Conservation (phyloP, 1,284 basidiomycete species). For the Tremellales sp. region DNA sequence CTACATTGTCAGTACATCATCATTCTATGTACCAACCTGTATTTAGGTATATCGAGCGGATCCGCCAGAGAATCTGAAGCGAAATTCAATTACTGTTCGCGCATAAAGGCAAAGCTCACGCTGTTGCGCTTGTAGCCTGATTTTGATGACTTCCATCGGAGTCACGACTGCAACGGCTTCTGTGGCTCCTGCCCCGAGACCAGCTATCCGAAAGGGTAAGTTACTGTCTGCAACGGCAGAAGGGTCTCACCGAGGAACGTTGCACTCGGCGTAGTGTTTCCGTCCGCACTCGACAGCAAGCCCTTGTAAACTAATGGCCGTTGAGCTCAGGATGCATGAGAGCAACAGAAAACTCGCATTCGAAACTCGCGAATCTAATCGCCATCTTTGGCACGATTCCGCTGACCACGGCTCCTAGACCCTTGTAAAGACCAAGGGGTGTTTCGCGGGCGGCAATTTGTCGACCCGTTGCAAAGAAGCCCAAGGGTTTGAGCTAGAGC, state of each 20-base stretch:
- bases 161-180: slow-evolving; percentile 94
- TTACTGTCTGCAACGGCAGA: neutral
- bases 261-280: slow-evolving; percentile 29
- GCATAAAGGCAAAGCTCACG: slow-evolving; percentile 45
- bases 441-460: slow-evolving; percentile 90
- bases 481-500: slow-evolving; percentile 80
- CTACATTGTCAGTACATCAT: slow-evolving; percentile 70
- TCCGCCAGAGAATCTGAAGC: slow-evolving; percentile 78
- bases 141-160: slow-evolving; percentile 99
- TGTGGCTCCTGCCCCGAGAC: slow-evolving; percentile 87
- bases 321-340: neutral
- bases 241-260: slow-evolving; percentile 56
- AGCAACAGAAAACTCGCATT: slow-evolving; percentile 51
- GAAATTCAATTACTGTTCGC: slow-evolving; percentile 5
- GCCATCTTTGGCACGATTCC: slow-evolving; percentile 99
- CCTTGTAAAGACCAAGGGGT: slow-evolving; percentile 94
- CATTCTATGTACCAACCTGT: slow-evolving; percentile 64
- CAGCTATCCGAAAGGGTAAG: slow-evolving; percentile 55
- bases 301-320: slow-evolving; percentile 65
- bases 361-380: slow-evolving; percentile 97
- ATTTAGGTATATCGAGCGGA: slow-evolving; percentile 87
- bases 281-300: slow-evolving; percentile 57
- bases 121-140: slow-evolving; percentile 94
- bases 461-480: slow-evolving; percentile 87
- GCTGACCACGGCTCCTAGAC: slow-evolving; percentile 92